These are phyloP conservation scores for Fusarium chuoi DNA, from an alignment of 2,329 filamentous ascomycete species.

Conservation along the genomic window DNA sequence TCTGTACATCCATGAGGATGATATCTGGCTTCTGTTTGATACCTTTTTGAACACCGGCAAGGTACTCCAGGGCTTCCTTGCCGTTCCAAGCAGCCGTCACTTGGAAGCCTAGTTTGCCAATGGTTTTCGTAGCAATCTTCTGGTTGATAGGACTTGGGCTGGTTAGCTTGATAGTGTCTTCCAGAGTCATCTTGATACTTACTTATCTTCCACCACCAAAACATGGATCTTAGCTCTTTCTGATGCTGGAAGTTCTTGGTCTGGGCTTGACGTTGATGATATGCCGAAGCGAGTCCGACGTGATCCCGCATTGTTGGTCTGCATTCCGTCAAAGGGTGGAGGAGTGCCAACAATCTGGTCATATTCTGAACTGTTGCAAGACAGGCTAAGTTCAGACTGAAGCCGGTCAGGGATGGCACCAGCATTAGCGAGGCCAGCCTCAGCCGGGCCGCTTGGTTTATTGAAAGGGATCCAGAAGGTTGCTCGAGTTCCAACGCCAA, in stretches of 20 bases:
- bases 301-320: constrained; percentile 35
- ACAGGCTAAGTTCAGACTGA: constrained; percentile 71
- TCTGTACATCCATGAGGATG: constrained; percentile 82
- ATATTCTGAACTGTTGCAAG: constrained; percentile 74
- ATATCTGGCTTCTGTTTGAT: constrained; percentile 72
- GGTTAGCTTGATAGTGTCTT: constrained; percentile 25
- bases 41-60: constrained; percentile 64
- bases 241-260: constrained; percentile 61
- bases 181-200: constrained; percentile 48
- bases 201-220: constrained; percentile 86
- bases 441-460: constrained; percentile 66
- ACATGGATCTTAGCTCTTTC: constrained; percentile 74
- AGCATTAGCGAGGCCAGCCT: constrained; percentile 67
- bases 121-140: constrained; percentile 80
- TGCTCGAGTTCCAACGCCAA: constrained; percentile 77
- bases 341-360: constrained; percentile 59
- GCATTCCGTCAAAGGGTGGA: constrained; percentile 43
- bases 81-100: constrained; percentile 81
- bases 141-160: constrained; percentile 71
- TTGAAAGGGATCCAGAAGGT: constrained; percentile 82
- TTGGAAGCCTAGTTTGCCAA: constrained; percentile 77
- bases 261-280: constrained; percentile 50
- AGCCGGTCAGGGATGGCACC: constrained; percentile 74
- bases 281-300: constrained; percentile 50
- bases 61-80: constrained; percentile 80